Evolutionary conservation across 352 stramenopile species (phyloP), one percentile per base, ranked within the genome.

Genomic region (Globisporangium abappressorium): DNA sequence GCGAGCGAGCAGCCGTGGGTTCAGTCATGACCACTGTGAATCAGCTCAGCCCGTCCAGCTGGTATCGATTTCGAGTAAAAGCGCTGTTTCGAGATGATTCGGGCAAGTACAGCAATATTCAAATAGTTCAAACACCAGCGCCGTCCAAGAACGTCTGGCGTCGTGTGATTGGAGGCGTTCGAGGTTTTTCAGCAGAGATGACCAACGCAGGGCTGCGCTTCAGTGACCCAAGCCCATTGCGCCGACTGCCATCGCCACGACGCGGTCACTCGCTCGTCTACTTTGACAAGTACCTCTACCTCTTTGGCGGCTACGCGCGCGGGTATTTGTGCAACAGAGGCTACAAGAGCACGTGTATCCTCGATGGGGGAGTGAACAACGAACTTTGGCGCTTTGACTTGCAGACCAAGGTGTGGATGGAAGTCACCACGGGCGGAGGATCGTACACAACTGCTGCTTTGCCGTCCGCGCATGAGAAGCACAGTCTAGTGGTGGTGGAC

Each of bases 311-410:
- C 5, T 78, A 80, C 22, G 74, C 72, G 4, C 73, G 70, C n/a
- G 86, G 85, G 2, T 92, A 91, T 56, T 64, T 74, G 18, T 92
- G 85, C 71, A 86, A 83, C 41, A 68, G 62, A 53, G 79, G 65
- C 0, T 74, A 79, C 51, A 90, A 84, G 30, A 58, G 70, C 1
- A 74, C 74, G 9, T 93, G 85, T 51, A 51, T 80, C 22, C 49
- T 76, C 3, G 59, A 70, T 20, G 43, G 56, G 15, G 76, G 70
- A 1, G 70, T 90, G 18, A 89, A 72, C n/a, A 91, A 88, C 63
- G 83, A 93, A 54, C 75, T 93, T 1, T 93, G 83, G 85, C 77
- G 81, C 8, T 90, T 88, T 55, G 77, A 93, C 62, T 58, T 81
- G 1, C 43, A 71, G 2, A 86, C 77, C 2, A 74, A 77, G 41